Conservation (phyloP, 148 eudicot genomes). For the Rhododendron williamsianum region DNA sequence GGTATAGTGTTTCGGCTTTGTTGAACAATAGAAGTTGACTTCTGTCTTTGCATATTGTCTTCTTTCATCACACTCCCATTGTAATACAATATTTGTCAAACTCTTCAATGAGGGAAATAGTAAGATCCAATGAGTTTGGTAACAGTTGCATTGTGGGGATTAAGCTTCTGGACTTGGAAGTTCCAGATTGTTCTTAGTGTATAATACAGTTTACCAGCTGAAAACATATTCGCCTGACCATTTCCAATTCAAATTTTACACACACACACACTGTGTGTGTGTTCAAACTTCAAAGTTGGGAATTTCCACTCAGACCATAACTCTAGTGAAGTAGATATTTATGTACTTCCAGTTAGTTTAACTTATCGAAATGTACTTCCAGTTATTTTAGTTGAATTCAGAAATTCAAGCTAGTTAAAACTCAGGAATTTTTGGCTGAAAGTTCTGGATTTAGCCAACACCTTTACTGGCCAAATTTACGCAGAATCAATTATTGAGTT, state of each 20-base stretch:
- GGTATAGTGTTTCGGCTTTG: neutral
- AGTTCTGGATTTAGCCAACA: neutral
- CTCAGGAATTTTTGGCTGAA: neutral
- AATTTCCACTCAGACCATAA: neutral
- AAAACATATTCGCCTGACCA: neutral
- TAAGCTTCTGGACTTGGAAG: neutral
- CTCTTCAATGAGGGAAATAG: neutral
- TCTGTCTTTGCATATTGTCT: neutral
- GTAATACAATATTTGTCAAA: neutral
- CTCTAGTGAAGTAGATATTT: neutral
- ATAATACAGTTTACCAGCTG: neutral
- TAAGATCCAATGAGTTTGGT: neutral
- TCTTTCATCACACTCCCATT: neutral
- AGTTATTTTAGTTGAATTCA: neutral
- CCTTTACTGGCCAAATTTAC: neutral
- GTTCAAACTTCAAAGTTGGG: neutral
- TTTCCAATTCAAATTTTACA: neutral
- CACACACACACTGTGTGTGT: too few species aligned
- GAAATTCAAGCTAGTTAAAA: neutral
- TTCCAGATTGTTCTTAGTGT: neutral
- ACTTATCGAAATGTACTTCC: neutral
- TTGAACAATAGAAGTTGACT: neutral
- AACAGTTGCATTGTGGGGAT: neutral
- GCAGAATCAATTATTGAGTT: neutral
- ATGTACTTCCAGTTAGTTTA: neutral